Evolutionary conservation across 768 basidiomycete species (phyloP).

Genomic region (Mycena metata): DNA sequence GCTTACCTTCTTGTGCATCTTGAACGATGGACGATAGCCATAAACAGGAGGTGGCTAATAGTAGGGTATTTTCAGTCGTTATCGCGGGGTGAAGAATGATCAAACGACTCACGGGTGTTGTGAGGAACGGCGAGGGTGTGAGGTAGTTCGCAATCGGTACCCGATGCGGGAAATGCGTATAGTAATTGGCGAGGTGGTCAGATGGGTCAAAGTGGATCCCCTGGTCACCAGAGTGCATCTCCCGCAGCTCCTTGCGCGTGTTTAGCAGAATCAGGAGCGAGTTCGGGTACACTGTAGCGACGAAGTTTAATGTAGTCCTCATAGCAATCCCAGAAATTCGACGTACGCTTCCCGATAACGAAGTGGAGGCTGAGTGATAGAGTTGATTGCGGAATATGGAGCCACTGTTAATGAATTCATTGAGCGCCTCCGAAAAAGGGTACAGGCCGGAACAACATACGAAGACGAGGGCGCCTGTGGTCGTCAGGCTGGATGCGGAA

Average conservation of each 20-base stretch:
- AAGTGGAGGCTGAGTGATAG: constrained; percentile 63
- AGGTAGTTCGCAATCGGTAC: constrained; percentile 1
- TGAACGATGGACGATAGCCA: constrained; percentile 18
- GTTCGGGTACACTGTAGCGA: constrained; percentile 53
- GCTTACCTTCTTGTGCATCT: constrained; percentile 13
- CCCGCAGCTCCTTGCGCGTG: constrained; percentile 46
- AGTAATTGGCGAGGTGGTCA: constrained; percentile 16
- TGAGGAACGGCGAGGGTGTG: not conserved
- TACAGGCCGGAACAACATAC: constrained; percentile 44
- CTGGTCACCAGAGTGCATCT: constrained; percentile 37
- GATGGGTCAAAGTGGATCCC: constrained; percentile 7
- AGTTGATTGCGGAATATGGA: constrained; percentile 56
- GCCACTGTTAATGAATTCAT: constrained; percentile 49
- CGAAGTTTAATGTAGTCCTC: not conserved
- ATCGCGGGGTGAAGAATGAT: too few species aligned
- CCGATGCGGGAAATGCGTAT: constrained; percentile 27
- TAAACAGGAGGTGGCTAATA: not conserved
- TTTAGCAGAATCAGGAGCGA: constrained; percentile 51
- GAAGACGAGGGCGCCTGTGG: constrained; percentile 57
- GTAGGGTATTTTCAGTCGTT: too few species aligned
- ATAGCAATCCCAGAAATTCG: not conserved
- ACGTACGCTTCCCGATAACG: constrained; percentile 61
- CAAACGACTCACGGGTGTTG: not conserved
- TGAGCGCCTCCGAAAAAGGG: not conserved
- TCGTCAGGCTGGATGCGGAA: constrained; percentile 50